These are phyloP conservation scores for Nakazawaea populi DNA, from an alignment of 805 yeast genomes.

Conservation along the genomic window DNA sequence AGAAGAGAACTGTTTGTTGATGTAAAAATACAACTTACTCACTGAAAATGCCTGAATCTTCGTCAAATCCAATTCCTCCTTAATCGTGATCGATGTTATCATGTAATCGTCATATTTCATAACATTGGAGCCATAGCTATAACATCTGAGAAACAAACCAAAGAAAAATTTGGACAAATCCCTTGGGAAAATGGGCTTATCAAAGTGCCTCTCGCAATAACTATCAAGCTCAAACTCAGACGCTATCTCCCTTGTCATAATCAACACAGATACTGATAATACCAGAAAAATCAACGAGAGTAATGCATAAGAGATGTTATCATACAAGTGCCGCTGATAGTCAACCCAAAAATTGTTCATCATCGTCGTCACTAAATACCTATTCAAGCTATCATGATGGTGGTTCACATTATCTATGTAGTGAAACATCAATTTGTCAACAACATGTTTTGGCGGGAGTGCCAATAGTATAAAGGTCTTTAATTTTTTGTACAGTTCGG, in stretches of 20 bases:
- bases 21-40: neutral
- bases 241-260: neutral
- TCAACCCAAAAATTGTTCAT: slow-evolving; percentile 3
- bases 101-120: neutral
- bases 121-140: neutral
- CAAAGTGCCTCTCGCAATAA: neutral
- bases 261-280: neutral
- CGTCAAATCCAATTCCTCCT: neutral
- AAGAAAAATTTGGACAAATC: neutral
- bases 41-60: neutral
- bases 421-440: neutral
- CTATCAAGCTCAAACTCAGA: neutral
- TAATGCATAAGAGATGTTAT: slow-evolving; percentile 3
- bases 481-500: neutral
- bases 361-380: neutral
- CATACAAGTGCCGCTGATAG: neutral
- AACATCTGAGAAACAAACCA: neutral
- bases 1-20: neutral
- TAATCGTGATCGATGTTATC: neutral
- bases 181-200: neutral
- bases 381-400: slow-evolving; percentile 1
- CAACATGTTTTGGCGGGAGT: neutral
- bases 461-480: neutral
- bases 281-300: slow-evolving; percentile 1
- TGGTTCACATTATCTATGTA: slow-evolving; percentile 2